A percentile compares a stretch with the other conserved stretches of the same genome.
Conservation (phyloP, 805 yeast species). For the Saccharomycopsis javanensis region DNA sequence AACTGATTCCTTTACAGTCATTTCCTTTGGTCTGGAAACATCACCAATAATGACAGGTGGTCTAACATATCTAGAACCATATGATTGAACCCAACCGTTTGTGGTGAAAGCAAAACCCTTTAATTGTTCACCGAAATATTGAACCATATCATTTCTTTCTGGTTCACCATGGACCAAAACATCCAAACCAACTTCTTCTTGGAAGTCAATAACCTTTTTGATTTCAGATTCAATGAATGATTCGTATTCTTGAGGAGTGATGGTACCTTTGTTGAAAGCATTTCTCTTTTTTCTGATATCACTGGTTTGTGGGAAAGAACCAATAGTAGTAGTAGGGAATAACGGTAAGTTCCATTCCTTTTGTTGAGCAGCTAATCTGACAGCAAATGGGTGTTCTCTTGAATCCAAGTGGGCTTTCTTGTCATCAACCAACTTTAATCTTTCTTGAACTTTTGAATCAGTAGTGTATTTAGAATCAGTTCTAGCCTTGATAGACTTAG, state of each 20-base stretch:
- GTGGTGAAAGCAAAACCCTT: constrained; percentile 97
- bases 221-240: constrained; percentile 95
- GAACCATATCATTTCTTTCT: constrained; percentile 99
- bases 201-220: constrained; percentile 93
- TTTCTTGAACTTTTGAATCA: constrained; percentile 80
- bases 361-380: constrained; percentile 83
- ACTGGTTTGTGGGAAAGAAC: constrained; percentile 99
- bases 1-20: constrained; percentile 98
- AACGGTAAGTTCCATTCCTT: constrained; percentile 77
- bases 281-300: constrained; percentile 98
- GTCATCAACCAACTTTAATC: constrained; percentile 70
- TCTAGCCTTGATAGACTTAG: constrained; percentile 78
- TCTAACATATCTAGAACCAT: constrained; percentile 99
- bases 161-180: constrained; percentile 99
- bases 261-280: constrained; percentile 95
- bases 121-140: constrained; percentile 98
- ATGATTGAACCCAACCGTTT: constrained; percentile 99
- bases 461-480: constrained; percentile 80
- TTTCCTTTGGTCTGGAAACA: constrained; percentile 94
- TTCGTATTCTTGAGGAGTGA: constrained; percentile 92
- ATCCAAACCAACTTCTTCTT: constrained; percentile 97
- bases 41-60: constrained; percentile 99
- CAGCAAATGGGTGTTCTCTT: constrained; percentile 80
- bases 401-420: constrained; percentile 47
- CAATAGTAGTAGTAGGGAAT: constrained; percentile 99